phyloP scores from a whole-genome alignment of 2,329 filamentous ascomycete species.

The Penicillium italicum region DNA sequence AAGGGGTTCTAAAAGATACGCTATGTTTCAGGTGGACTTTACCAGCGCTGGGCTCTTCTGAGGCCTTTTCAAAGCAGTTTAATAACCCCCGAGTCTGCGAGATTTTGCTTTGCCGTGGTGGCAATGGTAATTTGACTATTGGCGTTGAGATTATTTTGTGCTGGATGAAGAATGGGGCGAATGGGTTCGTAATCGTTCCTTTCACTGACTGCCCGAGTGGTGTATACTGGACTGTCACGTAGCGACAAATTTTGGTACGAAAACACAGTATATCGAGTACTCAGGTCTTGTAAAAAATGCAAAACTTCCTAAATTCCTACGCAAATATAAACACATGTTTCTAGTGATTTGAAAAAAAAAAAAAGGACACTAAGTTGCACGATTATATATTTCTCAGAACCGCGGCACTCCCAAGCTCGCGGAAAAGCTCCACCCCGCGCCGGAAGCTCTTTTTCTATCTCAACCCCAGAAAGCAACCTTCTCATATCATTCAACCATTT shows the following conservation, averaged over 20 bases:
- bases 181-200: neutral
- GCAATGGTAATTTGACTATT: neutral
- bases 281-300: neutral
- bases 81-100: neutral
- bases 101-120: neutral
- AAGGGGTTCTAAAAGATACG: neutral
- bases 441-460: conserved; percentile 8
- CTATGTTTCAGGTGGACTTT: neutral
- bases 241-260: neutral
- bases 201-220: neutral
- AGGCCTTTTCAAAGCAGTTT: neutral
- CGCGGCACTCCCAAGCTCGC: neutral
- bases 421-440: conserved; percentile 10
- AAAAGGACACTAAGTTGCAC: neutral
- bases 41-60: neutral
- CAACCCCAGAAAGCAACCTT: neutral
- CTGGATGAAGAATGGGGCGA: neutral
- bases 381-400: neutral
- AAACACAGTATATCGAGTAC: neutral
- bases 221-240: neutral
- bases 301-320: too few relatives aligned
- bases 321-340: neutral
- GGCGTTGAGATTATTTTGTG: neutral
- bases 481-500: neutral
- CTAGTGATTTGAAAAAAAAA: neutral